Conservation (phyloP, 176 grass and related monocot species). For the Tuctoria greenei region DNA sequence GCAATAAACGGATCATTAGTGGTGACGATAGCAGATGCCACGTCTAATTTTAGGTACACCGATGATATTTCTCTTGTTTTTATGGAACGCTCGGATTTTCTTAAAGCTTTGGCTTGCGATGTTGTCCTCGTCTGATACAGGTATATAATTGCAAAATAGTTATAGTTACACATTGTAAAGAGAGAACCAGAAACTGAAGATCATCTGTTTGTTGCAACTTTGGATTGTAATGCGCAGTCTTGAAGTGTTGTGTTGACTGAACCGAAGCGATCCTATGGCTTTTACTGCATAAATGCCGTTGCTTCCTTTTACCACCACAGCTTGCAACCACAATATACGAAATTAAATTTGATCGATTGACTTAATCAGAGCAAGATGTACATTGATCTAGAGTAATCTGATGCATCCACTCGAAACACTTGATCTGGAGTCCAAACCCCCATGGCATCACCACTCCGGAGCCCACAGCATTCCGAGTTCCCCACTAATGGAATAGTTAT, state of each 20-base stretch:
- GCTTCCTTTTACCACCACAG: background rate
- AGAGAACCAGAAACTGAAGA: constrained; percentile 16
- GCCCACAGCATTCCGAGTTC: too few relatives aligned
- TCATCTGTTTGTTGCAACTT: constrained; percentile 17
- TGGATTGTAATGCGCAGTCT: background rate
- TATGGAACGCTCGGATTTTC: background rate
- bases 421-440: background rate
- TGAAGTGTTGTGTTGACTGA: constrained; percentile 16
- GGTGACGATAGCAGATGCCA: constrained; percentile 52
- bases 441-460: background rate
- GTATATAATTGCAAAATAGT: constrained; percentile 49
- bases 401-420: background rate
- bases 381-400: background rate
- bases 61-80: background rate
- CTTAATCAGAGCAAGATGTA: background rate
- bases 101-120: background rate
- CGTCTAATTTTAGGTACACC: constrained; percentile 38
- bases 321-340: background rate
- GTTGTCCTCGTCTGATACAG: constrained; percentile 23
- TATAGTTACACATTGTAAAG: constrained; percentile 51
- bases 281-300: background rate
- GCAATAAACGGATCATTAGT: constrained; percentile 53
- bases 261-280: background rate
- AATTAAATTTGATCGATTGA: background rate
- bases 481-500: too few relatives aligned